Conservation (phyloP, 345 rosid genomes). For the Salix dunnii region DNA sequence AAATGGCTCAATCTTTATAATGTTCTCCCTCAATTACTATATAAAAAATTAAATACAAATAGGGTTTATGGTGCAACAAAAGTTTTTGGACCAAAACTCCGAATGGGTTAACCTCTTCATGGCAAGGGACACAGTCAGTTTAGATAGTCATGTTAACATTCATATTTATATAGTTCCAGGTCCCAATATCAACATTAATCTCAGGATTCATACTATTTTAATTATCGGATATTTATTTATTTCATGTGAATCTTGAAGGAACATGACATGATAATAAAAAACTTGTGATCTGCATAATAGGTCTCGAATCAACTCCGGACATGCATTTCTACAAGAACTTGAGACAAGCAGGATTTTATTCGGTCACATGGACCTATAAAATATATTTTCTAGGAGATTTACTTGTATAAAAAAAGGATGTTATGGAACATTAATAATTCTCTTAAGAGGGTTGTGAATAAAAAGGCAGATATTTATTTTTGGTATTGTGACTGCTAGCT, state of each 20-base stretch:
- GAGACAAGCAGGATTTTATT: rapidly evolving
- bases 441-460: not conserved
- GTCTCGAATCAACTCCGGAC: no score
- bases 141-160: not conserved
- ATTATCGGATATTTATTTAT: no score
- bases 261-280: no score
- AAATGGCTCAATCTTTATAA: no score
- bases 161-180: not conserved
- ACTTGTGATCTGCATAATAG: no score
- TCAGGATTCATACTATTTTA: no score
- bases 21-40: no score
- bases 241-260: no score
- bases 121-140: not conserved
- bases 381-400: no score
- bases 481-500: not conserved
- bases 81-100: not conserved
- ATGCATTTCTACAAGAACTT: rapidly evolving
- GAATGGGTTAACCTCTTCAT: conserved; percentile 3
- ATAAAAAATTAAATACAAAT: not conserved
- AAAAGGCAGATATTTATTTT: not conserved
- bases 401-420: no score
- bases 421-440: not conserved
- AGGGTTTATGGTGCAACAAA: not conserved
- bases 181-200: no score
- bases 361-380: no score